Conservation (phyloP, 148 eudicot genomes). For the Fallopia convolvulus region DNA sequence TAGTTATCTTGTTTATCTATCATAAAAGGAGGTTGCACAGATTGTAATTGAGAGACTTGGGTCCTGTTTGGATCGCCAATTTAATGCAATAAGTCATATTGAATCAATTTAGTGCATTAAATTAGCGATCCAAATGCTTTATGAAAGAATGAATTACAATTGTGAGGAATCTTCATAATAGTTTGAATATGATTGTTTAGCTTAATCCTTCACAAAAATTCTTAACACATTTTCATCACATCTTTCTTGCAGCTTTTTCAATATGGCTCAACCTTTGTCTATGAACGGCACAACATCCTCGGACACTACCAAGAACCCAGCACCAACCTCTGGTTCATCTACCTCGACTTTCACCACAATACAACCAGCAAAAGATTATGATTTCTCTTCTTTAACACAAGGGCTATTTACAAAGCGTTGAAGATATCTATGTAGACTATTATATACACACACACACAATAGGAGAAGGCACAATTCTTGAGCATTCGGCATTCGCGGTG, state of each 20-base stretch:
- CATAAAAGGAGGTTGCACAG: neutral
- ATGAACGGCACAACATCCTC: conserved; percentile 37
- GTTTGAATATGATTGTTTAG: neutral
- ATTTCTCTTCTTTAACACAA: conserved; percentile 93
- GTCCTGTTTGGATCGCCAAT: too few species aligned
- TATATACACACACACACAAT: neutral
- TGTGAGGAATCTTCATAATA: too few species aligned
- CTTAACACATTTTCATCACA: neutral
- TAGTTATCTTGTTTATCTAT: neutral
- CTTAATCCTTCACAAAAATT: neutral
- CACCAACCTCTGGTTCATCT: conserved; percentile 26
- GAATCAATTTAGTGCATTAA: too few species aligned
- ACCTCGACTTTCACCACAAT: conserved; percentile 30
- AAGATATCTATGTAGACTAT: conserved; percentile 7
- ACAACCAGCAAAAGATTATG: conserved; percentile 53
- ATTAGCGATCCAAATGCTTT: too few species aligned
- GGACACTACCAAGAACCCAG: conserved; percentile 32
- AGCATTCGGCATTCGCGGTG: neutral
- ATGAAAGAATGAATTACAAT: neutral
- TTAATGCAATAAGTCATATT: too few species aligned
- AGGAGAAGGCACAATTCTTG: neutral
- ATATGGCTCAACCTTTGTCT: conserved; percentile 42
- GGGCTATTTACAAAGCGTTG: conserved; percentile 72
- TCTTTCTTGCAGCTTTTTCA: conserved; percentile 41
- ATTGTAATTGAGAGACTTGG: neutral